Percentiles rank a stretch among this genome's conserved stretches.
Conservation (phyloP, 2,329 filamentous ascomycete species). For the Ceratocystis huliohia region DNA sequence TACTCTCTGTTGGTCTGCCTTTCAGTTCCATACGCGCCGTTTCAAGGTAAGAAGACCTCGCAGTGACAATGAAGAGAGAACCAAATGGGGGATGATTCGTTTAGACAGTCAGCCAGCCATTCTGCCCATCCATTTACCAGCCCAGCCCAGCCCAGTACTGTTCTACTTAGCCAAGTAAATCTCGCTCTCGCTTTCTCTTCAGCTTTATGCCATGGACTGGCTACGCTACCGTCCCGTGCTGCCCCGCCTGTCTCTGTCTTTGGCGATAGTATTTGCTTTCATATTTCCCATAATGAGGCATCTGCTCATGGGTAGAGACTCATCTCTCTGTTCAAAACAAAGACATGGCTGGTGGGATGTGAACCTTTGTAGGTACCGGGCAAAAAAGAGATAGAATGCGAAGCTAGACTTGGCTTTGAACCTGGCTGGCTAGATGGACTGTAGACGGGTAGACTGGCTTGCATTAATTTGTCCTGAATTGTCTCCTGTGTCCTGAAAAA, state of each 20-base stretch:
- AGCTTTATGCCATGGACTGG: background rate
- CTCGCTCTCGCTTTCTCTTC: background rate
- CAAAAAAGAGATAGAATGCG: background rate
- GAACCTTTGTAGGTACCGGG: background rate
- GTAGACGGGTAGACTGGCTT: background rate
- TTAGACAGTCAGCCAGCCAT: no score
- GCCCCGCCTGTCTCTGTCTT: background rate
- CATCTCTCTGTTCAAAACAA: background rate
- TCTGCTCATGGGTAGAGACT: background rate
- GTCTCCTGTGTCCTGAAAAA: background rate
- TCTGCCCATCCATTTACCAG: background rate
- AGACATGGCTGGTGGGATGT: background rate
- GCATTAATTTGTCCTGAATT: no score
- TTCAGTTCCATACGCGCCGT: conserved; percentile 19
- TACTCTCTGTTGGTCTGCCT: conserved; percentile 19
- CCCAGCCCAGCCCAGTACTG: background rate
- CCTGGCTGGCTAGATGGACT: background rate
- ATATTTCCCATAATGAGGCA: no score
- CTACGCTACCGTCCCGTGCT: background rate
- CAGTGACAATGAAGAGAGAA: background rate
- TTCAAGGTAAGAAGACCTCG: conserved; percentile 8
- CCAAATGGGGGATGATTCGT: background rate
- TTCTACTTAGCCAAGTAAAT: background rate
- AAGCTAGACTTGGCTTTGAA: background rate
- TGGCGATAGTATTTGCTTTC: no score